Percentiles rank a stretch among this genome's conserved stretches.
Conservation (phyloP, 345 rosid genomes). For the Pugionium cornutum region DNA sequence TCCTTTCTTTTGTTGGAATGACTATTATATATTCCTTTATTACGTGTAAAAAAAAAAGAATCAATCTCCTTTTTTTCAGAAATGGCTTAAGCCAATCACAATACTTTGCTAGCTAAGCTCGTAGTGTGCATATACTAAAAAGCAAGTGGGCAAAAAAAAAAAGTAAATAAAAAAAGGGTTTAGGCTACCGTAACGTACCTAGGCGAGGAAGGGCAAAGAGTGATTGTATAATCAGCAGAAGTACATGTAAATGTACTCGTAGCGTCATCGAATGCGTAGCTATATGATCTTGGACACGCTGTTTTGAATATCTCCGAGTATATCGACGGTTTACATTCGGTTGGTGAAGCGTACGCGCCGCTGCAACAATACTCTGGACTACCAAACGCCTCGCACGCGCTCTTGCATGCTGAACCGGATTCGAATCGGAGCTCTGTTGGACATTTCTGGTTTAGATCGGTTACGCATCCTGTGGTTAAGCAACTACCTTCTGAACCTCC, state of each 20-base stretch:
- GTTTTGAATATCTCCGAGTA: conserved; percentile 64
- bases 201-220: conserved; percentile 68
- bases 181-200: conserved; percentile 43
- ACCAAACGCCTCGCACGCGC: conserved; percentile 80
- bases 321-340: conserved; percentile 60
- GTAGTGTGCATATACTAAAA: too few relatives aligned
- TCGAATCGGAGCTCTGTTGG: conserved; percentile 55
- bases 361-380: conserved; percentile 67
- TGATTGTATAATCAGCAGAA: conserved; percentile 59
- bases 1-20: conserved; percentile 31
- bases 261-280: conserved; percentile 76
- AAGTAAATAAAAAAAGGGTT: too few relatives aligned
- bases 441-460: conserved; percentile 64
- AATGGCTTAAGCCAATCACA: conserved; percentile 24
- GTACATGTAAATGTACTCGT: conserved; percentile 77
- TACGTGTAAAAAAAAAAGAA: conserved; percentile 32
- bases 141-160: too few relatives aligned
- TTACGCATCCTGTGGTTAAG: conserved; percentile 57
- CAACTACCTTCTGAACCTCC: conserved; percentile 57
- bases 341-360: conserved; percentile 61
- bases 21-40: conserved; percentile 37
- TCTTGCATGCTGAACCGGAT: conserved; percentile 55
- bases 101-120: conserved; percentile 34
- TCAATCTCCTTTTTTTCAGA: neutral
- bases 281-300: conserved; percentile 70